Evolutionary conservation across 441 rosid species (phyloP).

Genomic region (Adansonia rubrostipa): DNA sequence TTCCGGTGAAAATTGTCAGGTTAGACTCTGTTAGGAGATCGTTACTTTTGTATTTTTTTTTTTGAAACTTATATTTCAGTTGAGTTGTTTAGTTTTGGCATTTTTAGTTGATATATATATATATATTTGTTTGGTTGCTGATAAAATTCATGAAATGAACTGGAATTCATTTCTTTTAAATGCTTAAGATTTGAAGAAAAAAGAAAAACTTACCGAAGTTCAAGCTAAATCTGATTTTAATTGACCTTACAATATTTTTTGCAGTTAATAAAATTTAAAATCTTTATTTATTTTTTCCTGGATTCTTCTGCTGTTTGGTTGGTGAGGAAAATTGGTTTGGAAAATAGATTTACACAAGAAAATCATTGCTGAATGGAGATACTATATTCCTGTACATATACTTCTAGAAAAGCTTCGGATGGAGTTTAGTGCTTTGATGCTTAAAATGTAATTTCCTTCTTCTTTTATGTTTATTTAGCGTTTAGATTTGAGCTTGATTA

Average conservation of each 20-base stretch:
- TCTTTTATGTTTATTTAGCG: not conserved
- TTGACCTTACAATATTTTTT: not conserved
- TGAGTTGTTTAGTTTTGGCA: conserved; percentile 2
- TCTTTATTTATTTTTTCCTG: not conserved
- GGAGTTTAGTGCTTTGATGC: not conserved
- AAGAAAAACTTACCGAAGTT: not conserved
- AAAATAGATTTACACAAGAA: not conserved
- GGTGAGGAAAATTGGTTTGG: not conserved
- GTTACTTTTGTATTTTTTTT: conserved; percentile 1
- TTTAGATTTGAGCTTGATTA: conserved; percentile 11
- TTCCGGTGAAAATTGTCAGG: conserved; percentile 30
- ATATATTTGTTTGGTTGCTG: conserved; percentile 32
- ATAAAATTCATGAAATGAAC: conserved; percentile 20
- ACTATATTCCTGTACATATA: not conserved
- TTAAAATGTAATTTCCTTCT: not conserved
- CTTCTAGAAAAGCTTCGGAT: not conserved
- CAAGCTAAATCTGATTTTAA: not conserved
- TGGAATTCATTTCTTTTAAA: not conserved
- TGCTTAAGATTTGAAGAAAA: no score
- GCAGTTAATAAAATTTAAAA: not conserved
- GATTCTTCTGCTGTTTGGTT: not conserved
- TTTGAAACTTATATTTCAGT: not conserved
- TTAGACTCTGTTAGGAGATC: conserved; percentile 30
- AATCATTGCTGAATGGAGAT: not conserved
- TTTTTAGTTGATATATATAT: conserved; percentile 13